Evolutionary conservation across 306 rosid species (phyloP).

Genomic region (Cicer arietinum): DNA sequence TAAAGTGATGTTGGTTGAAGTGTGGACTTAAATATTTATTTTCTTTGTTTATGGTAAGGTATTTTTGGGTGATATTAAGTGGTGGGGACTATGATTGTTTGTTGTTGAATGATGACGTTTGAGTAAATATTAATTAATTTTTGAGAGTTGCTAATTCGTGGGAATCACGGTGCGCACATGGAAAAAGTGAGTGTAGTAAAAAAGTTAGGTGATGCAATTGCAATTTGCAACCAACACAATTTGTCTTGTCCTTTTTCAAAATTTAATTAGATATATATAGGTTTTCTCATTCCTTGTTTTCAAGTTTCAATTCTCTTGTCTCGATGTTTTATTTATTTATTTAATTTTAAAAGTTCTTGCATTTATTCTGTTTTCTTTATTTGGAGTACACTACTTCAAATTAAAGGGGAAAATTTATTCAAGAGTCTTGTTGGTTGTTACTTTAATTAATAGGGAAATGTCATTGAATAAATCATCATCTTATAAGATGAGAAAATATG

Average conservation of each 20-base stretch:
- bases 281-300: not conserved
- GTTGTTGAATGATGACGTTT: not conserved
- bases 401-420: no score
- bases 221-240: slow-evolving; percentile 1
- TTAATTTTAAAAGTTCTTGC: no score
- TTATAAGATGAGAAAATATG: no score
- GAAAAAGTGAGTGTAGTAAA: not conserved
- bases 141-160: not conserved
- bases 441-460: no score
- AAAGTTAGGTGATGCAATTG: slow-evolving; percentile 9
- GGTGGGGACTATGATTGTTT: slow-evolving; percentile 1
- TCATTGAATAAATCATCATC: no score
- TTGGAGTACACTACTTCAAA: no score
- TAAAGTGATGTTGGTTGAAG: slow-evolving; percentile 13
- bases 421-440: no score
- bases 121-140: slow-evolving; percentile 11
- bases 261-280: not conserved
- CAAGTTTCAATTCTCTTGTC: slow-evolving; percentile 7
- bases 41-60: not conserved
- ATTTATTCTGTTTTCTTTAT: no score
- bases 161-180: slow-evolving; percentile 22
- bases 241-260: slow-evolving; percentile 14
- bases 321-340: not conserved
- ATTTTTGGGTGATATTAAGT: no score
- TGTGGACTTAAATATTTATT: not conserved